Conservation (phyloP, 352 stramenopile species). For the Aphanomyces astaci region DNA sequence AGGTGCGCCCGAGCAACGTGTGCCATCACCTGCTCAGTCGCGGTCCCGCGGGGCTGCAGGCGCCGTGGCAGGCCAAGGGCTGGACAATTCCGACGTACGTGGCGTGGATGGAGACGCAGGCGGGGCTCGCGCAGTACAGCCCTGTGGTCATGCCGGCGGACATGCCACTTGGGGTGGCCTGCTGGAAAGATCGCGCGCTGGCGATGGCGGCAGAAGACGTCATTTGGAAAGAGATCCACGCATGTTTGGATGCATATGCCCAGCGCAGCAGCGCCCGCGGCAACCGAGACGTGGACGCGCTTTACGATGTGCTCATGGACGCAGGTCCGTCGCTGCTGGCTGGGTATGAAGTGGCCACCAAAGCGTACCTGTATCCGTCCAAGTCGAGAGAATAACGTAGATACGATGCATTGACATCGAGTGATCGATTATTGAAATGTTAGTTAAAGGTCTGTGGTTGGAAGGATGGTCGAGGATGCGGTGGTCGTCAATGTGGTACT, state of each 20-base stretch:
- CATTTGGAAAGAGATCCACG: slow-evolving; percentile 71
- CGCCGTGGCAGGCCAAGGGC: slow-evolving; percentile 68
- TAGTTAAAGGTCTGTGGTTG: too few relatives aligned
- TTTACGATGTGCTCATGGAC: slow-evolving; percentile 70
- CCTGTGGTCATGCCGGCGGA: slow-evolving; percentile 32
- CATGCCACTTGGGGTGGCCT: slow-evolving; percentile 56
- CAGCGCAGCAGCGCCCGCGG: slow-evolving; percentile 54
- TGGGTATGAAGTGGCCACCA: slow-evolving; percentile 55
- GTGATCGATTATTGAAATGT: too few relatives aligned
- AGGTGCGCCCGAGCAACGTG: slow-evolving; percentile 75
- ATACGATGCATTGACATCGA: too few relatives aligned
- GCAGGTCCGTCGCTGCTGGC: slow-evolving; percentile 69
- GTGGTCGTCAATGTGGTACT: too few relatives aligned
- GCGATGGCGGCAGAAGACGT: slow-evolving; percentile 53
- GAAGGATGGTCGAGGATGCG: too few relatives aligned
- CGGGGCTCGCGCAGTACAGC: slow-evolving; percentile 28
- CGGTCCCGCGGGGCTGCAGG: slow-evolving; percentile 54
- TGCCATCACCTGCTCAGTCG: slow-evolving; percentile 78
- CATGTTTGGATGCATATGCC: slow-evolving; percentile 70
- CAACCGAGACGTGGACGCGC: slow-evolving; percentile 39
- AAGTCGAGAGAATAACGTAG: background rate
- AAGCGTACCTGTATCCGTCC: slow-evolving; percentile 17
- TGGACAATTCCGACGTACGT: slow-evolving; percentile 71
- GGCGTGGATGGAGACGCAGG: slow-evolving; percentile 61
- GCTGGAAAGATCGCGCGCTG: slow-evolving; percentile 46